Conservation (phyloP, 768 basidiomycete genomes). For the Boletus tylopilopsis region DNA sequence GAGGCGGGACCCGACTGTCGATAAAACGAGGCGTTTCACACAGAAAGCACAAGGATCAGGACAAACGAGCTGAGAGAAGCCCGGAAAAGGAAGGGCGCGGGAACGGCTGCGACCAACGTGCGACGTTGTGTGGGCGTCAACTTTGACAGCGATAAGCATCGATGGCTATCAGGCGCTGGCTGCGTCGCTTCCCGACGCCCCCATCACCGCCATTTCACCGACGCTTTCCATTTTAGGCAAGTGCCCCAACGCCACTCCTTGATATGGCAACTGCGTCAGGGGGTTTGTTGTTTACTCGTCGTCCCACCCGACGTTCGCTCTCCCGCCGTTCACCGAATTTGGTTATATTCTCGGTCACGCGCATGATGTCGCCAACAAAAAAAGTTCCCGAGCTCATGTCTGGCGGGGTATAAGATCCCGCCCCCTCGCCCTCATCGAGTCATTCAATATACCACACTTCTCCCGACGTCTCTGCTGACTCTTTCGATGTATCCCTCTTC, state of each 20-base stretch:
- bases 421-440: constrained; percentile 14
- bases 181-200: constrained; percentile 14
- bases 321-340: constrained; percentile 23
- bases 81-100: constrained; percentile 4
- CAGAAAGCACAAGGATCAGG: constrained; percentile 1
- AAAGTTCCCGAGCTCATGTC: constrained; percentile 19
- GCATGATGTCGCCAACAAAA: constrained; percentile 4
- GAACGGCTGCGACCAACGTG: constrained; percentile 10
- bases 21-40: no score
- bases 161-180: constrained; percentile 9
- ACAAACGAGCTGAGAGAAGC: no score
- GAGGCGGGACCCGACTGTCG: no score
- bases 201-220: constrained; percentile 23
- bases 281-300: constrained; percentile 10
- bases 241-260: constrained; percentile 21
- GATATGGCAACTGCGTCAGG: constrained; percentile 17
- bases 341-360: constrained; percentile 14
- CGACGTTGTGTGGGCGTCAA: constrained; percentile 5
- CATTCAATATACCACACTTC: constrained; percentile 14
- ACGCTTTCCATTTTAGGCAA: constrained; percentile 14
- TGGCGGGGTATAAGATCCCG: constrained; percentile 27
- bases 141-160: constrained; percentile 17
- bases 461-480: not conserved
- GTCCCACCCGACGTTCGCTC: constrained; percentile 20
- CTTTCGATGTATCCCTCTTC: constrained; percentile 23